phyloP scores from a whole-genome alignment of 495 filamentous ascomycete genomes.

The Xylaria telfairii region DNA sequence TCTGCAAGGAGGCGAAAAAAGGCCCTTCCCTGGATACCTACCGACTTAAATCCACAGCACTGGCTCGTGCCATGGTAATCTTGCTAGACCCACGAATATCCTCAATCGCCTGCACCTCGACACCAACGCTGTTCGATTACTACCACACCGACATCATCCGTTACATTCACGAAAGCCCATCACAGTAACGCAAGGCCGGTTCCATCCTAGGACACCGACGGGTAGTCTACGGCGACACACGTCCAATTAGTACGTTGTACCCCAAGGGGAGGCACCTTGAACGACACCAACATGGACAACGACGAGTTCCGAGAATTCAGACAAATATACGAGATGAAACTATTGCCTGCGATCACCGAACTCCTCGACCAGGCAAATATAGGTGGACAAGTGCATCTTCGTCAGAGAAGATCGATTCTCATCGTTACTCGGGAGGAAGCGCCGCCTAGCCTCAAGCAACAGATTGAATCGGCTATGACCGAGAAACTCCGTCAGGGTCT shows the following conservation, averaged over 20 bases:
- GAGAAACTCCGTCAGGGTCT: background rate
- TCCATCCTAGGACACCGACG: background rate
- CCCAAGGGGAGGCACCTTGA: background rate
- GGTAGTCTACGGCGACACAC: background rate
- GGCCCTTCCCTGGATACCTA: background rate
- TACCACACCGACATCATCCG: background rate
- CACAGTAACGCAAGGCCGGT: background rate
- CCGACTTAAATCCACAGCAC: background rate
- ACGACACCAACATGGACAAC: background rate
- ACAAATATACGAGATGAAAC: background rate
- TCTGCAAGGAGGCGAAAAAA: background rate
- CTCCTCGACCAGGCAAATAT: slow-evolving; percentile 18
- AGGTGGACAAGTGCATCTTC: slow-evolving; percentile 6
- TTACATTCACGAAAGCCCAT: background rate
- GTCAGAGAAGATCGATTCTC: background rate
- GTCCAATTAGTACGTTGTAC: background rate
- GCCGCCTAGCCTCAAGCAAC: background rate
- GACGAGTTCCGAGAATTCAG: slow-evolving; percentile 8
- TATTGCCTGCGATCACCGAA: background rate
- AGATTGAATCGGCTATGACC: background rate
- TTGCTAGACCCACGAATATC: background rate
- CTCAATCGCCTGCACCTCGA: background rate
- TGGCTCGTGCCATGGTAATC: background rate
- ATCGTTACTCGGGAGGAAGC: background rate
- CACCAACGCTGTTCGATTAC: background rate